Evolutionary conservation across 139 green algal species (phyloP), one percentile per base, ranked within the genome.

Genomic region (Spirogloea muscicola): DNA sequence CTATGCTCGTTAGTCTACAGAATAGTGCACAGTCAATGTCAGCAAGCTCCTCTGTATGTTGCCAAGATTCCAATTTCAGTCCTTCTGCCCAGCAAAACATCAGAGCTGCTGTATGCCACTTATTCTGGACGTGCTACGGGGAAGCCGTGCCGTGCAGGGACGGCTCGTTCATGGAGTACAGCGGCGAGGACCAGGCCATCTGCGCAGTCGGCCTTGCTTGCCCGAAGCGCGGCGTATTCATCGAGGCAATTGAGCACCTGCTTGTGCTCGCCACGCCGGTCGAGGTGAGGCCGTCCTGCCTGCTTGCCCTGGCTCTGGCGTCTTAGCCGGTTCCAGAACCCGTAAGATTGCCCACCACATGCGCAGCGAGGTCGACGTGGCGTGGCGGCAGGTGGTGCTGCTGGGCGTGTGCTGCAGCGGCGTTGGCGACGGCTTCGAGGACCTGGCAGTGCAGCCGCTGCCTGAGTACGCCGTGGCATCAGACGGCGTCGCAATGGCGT

Each of bases 221-320:
- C 49, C 90, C 92, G 0, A 65, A 41, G 48, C 82, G 85, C 0
- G 90, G 87, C n/a, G 88, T 98, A 16, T 97, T 97, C 79, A 73
- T 94, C 60, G 82, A 89, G 27, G 90, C 89, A 3, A 91, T 97
- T 16, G 83, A 92, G 68, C 77, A 96, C 81, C 38, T 97, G 36
- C 84, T 97, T 37, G 90, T 97, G 42, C 68, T 97, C n/a, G 90
- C 85, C 75, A 97, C 92, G 25, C 90, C 93, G 16, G 84, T 88
- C 2, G 93, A 97, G 86, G 88, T 93, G 49, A 73, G 75, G 21
- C n/a, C 61, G n/a, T n/a, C n/a, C n/a, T n/a, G n/a, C n/a, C n/a
- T n/a, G n/a, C n/a, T n/a, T 10, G 16, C 13, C 13, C 13, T 52
- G 10, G 10, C 13, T 52, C 13, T 52, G 44, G 44, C 44, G 10